Base-by-base conservation (phyloP, 257 asterid species). In the Euphrasia confusa region DNA sequence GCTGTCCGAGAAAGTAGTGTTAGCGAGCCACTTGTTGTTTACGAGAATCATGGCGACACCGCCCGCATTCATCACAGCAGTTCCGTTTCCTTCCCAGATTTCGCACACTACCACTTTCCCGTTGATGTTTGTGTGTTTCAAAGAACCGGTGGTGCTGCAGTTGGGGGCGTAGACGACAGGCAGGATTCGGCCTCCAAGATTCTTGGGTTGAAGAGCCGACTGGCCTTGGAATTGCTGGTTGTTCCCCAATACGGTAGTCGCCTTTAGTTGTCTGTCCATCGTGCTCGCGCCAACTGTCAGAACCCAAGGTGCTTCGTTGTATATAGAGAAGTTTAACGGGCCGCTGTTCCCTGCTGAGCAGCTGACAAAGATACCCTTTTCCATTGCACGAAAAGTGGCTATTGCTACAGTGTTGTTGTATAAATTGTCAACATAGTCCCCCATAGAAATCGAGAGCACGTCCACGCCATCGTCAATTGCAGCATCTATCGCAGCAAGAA, bases 291-390 rank as follows among this genome's bases (percentile, higher is more conserved):
- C 82, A 6, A 77, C 77, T 0, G 79, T 73, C 47, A 67, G 74
- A 30, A 74, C 61, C 82, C 79, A 77, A 0, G 82, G 82, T 0
- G 77, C 74, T 26, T 50, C 72, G 39, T 77, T 73, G 3, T 1
- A 0, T n/a, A 5, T 13, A 10, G 50, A 44, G 50, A 44, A 44
- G 14, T 13, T 44, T 2, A 1, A 33, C 39, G 84, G 81, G 24
- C 84, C 84, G 0, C 0, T 0, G 15, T 83, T 80, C 0, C 80
- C 80, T 0, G 87, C 85, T 0, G 87, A 5, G 13, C 64, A 49
- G 17, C 85, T 80, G 4, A 83, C 86, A 44, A 83, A 66, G 10
- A 83, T 71, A 2, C 87, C 85, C 35, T 52, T 68, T 60, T 79
- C 66, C 58, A 70, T 74, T 3, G 90, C 87, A 10, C 73, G 66